phyloP scores from a whole-genome alignment of 495 filamentous ascomycete genomes.

The Penicillium bialowiezense region DNA sequence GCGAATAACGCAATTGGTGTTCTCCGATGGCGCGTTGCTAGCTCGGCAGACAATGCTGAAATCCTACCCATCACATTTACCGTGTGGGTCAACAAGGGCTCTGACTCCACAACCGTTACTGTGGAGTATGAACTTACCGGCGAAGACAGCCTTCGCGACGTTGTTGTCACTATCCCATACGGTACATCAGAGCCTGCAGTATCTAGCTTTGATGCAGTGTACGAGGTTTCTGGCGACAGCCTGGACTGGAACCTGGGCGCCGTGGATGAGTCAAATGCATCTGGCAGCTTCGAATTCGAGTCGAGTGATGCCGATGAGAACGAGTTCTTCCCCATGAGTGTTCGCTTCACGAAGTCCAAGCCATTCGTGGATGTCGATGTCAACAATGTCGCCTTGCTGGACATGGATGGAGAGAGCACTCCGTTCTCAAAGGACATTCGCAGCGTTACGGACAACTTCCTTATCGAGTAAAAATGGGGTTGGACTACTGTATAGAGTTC shows the following conservation, averaged over 20 bases:
- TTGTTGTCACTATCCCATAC: conserved; percentile 83
- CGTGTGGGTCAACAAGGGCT: conserved; percentile 89
- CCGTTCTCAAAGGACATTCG: conserved; percentile 87
- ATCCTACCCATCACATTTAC: conserved; percentile 86
- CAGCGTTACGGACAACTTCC: conserved; percentile 75
- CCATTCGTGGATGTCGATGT: conserved; percentile 93
- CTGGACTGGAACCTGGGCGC: conserved; percentile 88
- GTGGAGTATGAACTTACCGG: conserved; percentile 92
- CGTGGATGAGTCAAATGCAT: conserved; percentile 75
- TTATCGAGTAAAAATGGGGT: conserved; percentile 62
- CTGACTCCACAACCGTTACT: conserved; percentile 77
- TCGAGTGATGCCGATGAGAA: conserved; percentile 76
- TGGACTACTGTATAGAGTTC: conserved; percentile 39
- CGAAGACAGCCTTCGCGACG: conserved; percentile 72
- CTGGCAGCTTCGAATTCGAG: conserved; percentile 91
- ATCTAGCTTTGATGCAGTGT: conserved; percentile 89
- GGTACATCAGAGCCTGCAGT: conserved; percentile 76
- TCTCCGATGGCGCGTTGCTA: conserved; percentile 79
- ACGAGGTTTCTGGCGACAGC: conserved; percentile 90
- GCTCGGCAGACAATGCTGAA: conserved; percentile 68
- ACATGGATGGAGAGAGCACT: conserved; percentile 73
- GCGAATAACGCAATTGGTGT: conserved; percentile 87
- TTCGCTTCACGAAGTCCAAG: conserved; percentile 79
- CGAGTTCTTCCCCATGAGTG: conserved; percentile 96
- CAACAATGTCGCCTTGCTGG: conserved; percentile 65